phyloP scores from a whole-genome alignment of 352 stramenopile genomes.

The Globisporangium heterothallicum region DNA sequence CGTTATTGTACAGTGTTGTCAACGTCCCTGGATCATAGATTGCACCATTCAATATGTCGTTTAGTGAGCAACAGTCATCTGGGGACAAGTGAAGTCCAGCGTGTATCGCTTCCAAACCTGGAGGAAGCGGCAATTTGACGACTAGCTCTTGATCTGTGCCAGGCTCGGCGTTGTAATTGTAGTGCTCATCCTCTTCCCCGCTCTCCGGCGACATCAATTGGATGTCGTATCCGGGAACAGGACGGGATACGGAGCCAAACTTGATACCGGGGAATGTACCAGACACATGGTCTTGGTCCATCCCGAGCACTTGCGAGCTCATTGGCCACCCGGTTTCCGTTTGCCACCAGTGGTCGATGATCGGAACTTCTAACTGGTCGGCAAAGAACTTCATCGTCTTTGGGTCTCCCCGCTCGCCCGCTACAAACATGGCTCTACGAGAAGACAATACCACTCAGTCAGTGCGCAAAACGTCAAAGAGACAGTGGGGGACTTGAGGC shows the following conservation, averaged over 20 bases:
- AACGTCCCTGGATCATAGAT: conserved; percentile 54
- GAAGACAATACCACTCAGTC: not conserved
- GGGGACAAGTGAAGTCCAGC: not conserved
- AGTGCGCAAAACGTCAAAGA: not conserved
- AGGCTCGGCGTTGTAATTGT: conserved; percentile 46
- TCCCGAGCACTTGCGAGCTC: conserved; percentile 60
- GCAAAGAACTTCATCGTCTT: conserved; percentile 84
- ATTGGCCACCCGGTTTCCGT: conserved; percentile 88
- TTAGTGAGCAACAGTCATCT: not conserved
- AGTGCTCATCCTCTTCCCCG: conserved; percentile 29
- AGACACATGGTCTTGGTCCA: conserved; percentile 41
- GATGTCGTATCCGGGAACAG: conserved; percentile 85
- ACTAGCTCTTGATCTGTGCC: conserved; percentile 60
- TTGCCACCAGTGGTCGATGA: conserved; percentile 92
- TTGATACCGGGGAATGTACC: conserved; percentile 47
- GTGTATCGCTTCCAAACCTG: conserved; percentile 29
- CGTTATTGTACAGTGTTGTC: conserved; percentile 82
- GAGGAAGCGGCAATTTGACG: conserved; percentile 82
- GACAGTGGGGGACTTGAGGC: conserved; percentile 10
- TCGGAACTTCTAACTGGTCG: conserved; percentile 41
- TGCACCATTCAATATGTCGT: no score
- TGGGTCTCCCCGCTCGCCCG: conserved; percentile 83
- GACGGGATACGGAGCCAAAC: conserved; percentile 49
- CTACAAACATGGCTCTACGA: conserved; percentile 73
- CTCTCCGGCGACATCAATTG: conserved; percentile 56